Evolutionary conservation across 78 protist species (phyloP).

Genomic region (Planoprotostelium fungivorum): DNA sequence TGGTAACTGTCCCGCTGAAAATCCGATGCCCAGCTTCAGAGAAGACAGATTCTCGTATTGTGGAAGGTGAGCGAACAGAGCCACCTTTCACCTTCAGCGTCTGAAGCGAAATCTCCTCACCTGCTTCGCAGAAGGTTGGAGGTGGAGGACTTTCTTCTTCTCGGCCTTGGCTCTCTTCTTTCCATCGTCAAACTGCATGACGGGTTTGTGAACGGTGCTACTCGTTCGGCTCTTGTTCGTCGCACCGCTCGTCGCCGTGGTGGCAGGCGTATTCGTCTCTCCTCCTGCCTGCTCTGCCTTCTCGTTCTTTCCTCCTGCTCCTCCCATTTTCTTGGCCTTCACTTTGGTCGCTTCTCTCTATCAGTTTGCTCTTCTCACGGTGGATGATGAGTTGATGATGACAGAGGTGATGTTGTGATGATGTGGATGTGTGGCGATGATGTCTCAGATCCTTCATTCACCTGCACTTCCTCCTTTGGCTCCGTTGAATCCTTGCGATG

Average conservation of each 20-base stretch:
- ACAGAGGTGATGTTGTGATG: too few species aligned
- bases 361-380: too few species aligned
- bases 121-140: not conserved
- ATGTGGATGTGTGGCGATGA: too few species aligned
- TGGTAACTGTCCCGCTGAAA: not conserved
- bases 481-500: not conserved
- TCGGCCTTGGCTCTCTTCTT: constrained; percentile 34
- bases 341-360: too few species aligned
- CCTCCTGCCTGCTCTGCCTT: not conserved
- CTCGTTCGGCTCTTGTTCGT: not conserved
- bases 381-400: too few species aligned
- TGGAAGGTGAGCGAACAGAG: constrained; percentile 77
- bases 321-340: too few species aligned
- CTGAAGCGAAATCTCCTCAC: not conserved
- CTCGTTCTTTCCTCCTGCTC: not conserved
- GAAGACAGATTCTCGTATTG: constrained; percentile 57
- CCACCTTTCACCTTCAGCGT: constrained; percentile 23
- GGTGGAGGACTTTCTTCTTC: constrained; percentile 49
- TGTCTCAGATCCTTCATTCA: too few species aligned
- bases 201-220: not conserved
- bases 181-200: constrained; percentile 47
- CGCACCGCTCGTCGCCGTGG: not conserved
- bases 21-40: not conserved
- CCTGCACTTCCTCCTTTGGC: not conserved
- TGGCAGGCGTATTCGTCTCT: not conserved